phyloP scores from a whole-genome alignment of 352 stramenopile species.

The Globisporangium alternatum region DNA sequence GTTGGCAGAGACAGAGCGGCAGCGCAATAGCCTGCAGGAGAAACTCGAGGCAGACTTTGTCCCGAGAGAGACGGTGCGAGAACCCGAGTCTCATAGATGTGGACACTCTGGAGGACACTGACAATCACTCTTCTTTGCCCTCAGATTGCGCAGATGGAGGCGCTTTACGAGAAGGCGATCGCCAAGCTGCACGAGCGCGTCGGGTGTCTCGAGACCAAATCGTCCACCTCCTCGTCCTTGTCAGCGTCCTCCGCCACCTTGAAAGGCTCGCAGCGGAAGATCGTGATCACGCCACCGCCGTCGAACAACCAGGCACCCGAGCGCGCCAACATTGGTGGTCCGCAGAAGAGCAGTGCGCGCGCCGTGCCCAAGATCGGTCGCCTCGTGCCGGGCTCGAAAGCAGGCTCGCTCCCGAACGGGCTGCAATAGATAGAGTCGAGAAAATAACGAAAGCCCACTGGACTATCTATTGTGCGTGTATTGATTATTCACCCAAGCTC shows the following conservation, averaged over 20 bases:
- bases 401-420: conserved; percentile 14
- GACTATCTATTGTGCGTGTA: neutral
- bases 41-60: conserved; percentile 56
- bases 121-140: neutral
- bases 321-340: conserved; percentile 14
- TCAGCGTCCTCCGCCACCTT: neutral
- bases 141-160: conserved; percentile 72
- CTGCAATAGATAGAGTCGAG: conserved; percentile 1
- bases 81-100: neutral
- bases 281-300: conserved; percentile 11
- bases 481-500: neutral
- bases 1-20: conserved; percentile 29
- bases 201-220: conserved; percentile 49
- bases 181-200: conserved; percentile 69
- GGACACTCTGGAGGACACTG: neutral
- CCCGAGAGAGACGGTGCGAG: conserved; percentile 39
- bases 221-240: neutral
- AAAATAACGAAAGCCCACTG: neutral
- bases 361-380: conserved; percentile 57
- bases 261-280: conserved; percentile 21
- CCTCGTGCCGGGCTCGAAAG: conserved; percentile 48
- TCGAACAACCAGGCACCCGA: conserved; percentile 21
- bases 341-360: conserved; percentile 12
- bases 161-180: conserved; percentile 66
- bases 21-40: conserved; percentile 33